These are phyloP conservation scores for Suhomyces bribrorum DNA, from an alignment of 1,139 yeast genomes.

Conservation along the genomic window DNA sequence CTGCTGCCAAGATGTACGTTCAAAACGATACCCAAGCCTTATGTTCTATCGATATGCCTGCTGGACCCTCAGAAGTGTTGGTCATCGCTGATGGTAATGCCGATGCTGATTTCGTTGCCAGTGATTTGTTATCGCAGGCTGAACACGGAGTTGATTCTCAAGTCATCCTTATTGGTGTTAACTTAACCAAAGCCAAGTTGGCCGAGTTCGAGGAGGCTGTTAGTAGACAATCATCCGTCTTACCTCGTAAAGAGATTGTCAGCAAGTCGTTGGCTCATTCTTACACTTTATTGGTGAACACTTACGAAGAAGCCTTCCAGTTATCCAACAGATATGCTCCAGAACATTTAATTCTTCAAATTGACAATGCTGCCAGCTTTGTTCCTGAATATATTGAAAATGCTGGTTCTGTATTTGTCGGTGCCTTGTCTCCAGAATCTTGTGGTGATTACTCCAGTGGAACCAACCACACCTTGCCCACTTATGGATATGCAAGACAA, in stretches of 20 bases:
- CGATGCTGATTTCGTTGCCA: constrained; percentile 93
- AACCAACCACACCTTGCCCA: constrained; percentile 96
- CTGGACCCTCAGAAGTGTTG: constrained; percentile 97
- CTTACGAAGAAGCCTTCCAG: constrained; percentile 74
- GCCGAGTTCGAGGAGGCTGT: constrained; percentile 77
- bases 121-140: constrained; percentile 94
- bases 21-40: constrained; percentile 94
- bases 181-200: constrained; percentile 59
- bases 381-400: constrained; percentile 75
- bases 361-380: constrained; percentile 70
- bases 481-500: constrained; percentile 97
- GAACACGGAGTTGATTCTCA: constrained; percentile 99
- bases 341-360: constrained; percentile 92
- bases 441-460: constrained; percentile 99
- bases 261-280: constrained; percentile 92
- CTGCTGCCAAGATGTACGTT: constrained; percentile 98
- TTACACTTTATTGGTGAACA: constrained; percentile 66
- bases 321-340: constrained; percentile 93
- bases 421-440: constrained; percentile 93
- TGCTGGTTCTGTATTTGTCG: constrained; percentile 97
- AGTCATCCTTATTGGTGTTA: constrained; percentile 86
- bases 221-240: constrained; percentile 74
- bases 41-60: constrained; percentile 98
- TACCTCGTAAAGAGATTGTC: constrained; percentile 93
- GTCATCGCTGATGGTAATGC: constrained; percentile 87